These are phyloP conservation scores for Lophiotrema nucula DNA, from an alignment of 495 filamentous ascomycete species.

Conservation along the genomic window DNA sequence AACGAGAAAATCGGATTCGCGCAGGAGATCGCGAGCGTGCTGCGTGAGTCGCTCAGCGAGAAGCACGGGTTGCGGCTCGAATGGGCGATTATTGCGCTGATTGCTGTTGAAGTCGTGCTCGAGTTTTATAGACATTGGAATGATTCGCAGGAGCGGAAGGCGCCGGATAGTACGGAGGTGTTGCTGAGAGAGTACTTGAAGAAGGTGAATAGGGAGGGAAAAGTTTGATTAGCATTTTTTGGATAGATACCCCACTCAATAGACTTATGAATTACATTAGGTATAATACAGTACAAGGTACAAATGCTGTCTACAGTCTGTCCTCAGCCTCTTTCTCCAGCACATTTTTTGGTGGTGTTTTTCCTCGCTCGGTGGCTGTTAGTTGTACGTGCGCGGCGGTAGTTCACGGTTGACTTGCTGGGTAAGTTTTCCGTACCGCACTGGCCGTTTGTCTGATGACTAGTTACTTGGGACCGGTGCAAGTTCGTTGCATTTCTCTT, in stretches of 20 bases:
- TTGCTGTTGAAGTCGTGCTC: constrained; percentile 83
- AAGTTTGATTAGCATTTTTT: background rate
- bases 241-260: background rate
- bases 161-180: constrained; percentile 35
- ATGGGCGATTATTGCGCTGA: constrained; percentile 95
- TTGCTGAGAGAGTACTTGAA: constrained; percentile 25
- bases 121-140: constrained; percentile 63
- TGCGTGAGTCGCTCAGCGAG: constrained; percentile 86
- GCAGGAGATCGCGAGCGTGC: constrained; percentile 86
- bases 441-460: too few species aligned
- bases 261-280: too few species aligned
- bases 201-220: constrained; percentile 2
- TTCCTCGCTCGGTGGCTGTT: too few species aligned
- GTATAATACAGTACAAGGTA: background rate
- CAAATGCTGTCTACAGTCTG: background rate
- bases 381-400: too few species aligned
- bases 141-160: constrained; percentile 50
- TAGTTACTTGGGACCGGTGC: too few species aligned
- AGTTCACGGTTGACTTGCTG: too few species aligned
- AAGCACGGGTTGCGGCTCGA: constrained; percentile 83
- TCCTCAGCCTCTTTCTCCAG: too few species aligned
- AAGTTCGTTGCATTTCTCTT: too few species aligned
- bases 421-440: too few species aligned
- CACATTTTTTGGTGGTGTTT: too few species aligned
- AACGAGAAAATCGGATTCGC: constrained; percentile 99